Evolutionary conservation across 257 asterid genomes (phyloP), one percentile per base, ranked within the genome.

Genomic region (Nicotiana noctiflora): DNA sequence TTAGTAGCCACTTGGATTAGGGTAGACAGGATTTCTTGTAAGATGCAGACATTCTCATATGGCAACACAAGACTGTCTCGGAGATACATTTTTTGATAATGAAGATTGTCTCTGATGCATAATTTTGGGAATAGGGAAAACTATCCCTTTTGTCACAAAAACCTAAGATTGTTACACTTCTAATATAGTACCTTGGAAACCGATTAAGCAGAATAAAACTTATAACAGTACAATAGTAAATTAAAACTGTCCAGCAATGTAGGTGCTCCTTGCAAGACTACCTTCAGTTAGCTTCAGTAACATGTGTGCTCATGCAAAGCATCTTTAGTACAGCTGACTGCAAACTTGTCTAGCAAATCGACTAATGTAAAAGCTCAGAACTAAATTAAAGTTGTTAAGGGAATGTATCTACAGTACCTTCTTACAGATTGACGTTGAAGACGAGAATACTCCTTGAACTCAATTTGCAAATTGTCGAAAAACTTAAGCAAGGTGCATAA

Each of bases 361-460:
- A 67, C 66, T 40, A 67, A 75, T 29, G 12, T 72, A 76, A 44
- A 62, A 72, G 18, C 78, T 66, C 14, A 21, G 34, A 18, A 18
- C 31, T 19, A 68, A 37, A 44, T 4, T 46, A 2, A 70, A 70
- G 34, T 21, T 68, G 37, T 44, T 12, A 21, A 63, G 76, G 13
- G 12, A 62, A 78, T 34, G 70, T 57, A 88, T n/a, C 37, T 75
- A 46, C 44, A 75, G 65, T 82, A 92, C 98, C 98, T 94, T 88
- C 97, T 89, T 83, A 87, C 79, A 82, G 97, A 84, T 86, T 91
- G 95, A 49, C 92, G 94, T 84, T 94, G 97, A 85, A 88, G 93
- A 75, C 97, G 90, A 5, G 98, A 95, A 85, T 95, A 95, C 84
- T 95, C 98, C 82, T 90, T 87, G 83, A 94, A 84, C 87, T 87